Conservation (phyloP, 192 early-diverging fungal species). For the Cetraspora pellucida region DNA sequence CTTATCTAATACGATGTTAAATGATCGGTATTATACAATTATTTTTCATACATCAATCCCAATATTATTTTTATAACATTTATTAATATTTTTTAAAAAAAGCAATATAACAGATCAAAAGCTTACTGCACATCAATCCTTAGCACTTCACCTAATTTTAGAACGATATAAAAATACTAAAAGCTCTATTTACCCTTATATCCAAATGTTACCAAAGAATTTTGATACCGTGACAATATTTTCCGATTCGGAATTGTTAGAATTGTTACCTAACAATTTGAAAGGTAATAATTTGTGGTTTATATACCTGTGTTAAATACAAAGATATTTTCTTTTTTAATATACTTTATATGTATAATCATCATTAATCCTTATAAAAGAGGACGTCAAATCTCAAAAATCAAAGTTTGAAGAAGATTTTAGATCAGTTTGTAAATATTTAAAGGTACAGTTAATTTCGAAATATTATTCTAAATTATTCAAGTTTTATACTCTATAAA, state of each 20-base stretch:
- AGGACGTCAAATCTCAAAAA: constrained; percentile 48
- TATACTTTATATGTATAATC: not conserved
- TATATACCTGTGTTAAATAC: not conserved
- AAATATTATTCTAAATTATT: not conserved
- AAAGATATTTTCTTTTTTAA: not conserved
- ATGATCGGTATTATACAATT: too few species aligned
- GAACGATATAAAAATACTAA: constrained; percentile 41
- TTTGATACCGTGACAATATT: constrained; percentile 58
- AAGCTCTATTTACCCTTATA: constrained; percentile 45
- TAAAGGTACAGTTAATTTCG: constrained; percentile 26
- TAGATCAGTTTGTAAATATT: constrained; percentile 20
- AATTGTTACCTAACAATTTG: constrained; percentile 45
- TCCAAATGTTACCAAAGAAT: constrained; percentile 52
- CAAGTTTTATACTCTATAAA: not conserved
- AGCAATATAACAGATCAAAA: not conserved
- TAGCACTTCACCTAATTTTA: constrained; percentile 51
- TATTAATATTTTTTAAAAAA: not conserved
- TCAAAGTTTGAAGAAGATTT: constrained; percentile 52
- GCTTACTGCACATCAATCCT: constrained; percentile 51
- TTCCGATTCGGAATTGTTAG: constrained; percentile 41
- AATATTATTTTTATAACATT: not conserved
- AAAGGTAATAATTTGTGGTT: constrained; percentile 36
- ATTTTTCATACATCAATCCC: not conserved
- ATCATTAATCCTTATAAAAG: constrained; percentile 28
- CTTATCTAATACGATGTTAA: not conserved